Evolutionary conservation across 129 eudicot species (phyloP).

Genomic region (Helianthus tuberosus): DNA sequence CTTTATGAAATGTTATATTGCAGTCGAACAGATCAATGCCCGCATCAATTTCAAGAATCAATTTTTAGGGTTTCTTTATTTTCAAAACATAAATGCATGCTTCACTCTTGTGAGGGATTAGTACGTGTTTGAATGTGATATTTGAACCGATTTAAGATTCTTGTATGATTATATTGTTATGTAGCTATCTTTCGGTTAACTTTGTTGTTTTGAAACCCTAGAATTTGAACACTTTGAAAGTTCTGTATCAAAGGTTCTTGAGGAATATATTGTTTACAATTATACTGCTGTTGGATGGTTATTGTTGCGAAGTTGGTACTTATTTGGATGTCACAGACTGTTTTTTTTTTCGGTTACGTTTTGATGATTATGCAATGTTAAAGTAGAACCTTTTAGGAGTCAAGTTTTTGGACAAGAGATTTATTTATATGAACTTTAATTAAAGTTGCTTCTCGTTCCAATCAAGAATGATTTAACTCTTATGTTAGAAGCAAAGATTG

Average conservation of each 20-base stretch:
- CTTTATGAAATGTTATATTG: not conserved
- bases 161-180: not conserved
- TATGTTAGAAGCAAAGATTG: not conserved
- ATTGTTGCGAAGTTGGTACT: constrained; percentile 13
- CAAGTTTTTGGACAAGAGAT: not conserved
- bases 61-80: constrained; percentile 7
- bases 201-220: not conserved
- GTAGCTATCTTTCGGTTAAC: not conserved
- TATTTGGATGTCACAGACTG: constrained; percentile 4
- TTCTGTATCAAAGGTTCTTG: not conserved
- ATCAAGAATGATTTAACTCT: not conserved
- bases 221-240: not conserved
- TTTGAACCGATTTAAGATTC: constrained; percentile 9
- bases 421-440: not conserved
- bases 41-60: not conserved
- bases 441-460: not conserved
- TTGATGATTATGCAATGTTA: constrained; percentile 12
- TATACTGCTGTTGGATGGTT: constrained; percentile 7
- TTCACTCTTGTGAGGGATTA: not conserved
- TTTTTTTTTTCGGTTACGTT: not conserved
- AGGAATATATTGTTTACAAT: constrained; percentile 3
- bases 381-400: not conserved
- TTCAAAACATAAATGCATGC: not conserved
- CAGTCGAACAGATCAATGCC: not conserved
- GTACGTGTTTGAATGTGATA: not conserved